Percentiles rank a stretch among this genome's conserved stretches.
Evolutionary conservation across 176 grass and related monocot genomes (phyloP).

Genomic region (Triticum monococcum): DNA sequence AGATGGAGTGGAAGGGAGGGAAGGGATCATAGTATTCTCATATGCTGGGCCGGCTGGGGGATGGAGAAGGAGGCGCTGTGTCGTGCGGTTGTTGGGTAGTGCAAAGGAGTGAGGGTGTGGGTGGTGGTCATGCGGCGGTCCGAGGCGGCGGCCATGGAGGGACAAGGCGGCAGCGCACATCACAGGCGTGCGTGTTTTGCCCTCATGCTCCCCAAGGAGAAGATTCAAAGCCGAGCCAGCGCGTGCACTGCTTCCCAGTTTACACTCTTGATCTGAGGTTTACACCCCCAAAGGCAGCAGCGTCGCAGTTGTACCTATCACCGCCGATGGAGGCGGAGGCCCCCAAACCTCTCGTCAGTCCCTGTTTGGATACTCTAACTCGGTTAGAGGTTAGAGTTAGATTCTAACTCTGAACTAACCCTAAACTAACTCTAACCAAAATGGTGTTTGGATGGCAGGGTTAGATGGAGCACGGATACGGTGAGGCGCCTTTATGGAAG

Average conservation of each 20-base stretch:
- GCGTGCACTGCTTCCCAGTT: not conserved
- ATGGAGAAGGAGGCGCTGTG: not conserved
- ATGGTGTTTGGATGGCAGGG: no score
- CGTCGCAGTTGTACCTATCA: no score
- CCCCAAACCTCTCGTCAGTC: slow-evolving; percentile 11
- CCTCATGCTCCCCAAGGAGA: not conserved
- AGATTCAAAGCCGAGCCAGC: not conserved
- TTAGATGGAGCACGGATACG: no score
- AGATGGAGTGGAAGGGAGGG: not conserved
- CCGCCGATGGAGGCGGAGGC: not conserved
- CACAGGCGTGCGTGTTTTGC: not conserved
- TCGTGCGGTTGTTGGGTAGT: slow-evolving; percentile 58
- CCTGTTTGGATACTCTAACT: no score
- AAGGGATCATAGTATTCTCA: slow-evolving; percentile 35
- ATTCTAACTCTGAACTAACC: no score
- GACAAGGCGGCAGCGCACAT: no score
- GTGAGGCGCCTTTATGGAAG: no score
- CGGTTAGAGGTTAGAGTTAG: no score
- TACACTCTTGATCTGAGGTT: no score
- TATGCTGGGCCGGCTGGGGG: not conserved
- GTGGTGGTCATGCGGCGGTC: not conserved
- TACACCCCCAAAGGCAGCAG: no score
- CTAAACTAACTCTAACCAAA: no score
- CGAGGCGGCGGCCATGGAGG: no score
- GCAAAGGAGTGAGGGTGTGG: slow-evolving; percentile 15